Evolutionary conservation across 208 protist species (phyloP).

Genomic region (Borovskyia barvae): DNA sequence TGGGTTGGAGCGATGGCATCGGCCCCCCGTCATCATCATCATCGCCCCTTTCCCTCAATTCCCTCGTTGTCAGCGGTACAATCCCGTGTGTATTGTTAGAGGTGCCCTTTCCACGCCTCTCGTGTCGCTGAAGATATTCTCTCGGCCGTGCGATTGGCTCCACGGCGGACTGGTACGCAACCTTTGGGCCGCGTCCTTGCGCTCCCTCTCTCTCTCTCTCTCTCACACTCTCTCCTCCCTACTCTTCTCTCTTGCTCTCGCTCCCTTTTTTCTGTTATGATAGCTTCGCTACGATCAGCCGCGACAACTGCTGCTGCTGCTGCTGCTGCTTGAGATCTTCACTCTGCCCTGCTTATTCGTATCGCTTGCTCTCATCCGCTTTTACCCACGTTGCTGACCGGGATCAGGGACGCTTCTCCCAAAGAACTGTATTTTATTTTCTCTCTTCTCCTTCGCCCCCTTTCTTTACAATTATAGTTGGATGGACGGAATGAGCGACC

Average conservation of each 20-base stretch:
- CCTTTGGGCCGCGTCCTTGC: no score
- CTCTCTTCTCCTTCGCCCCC: background rate
- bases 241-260: background rate
- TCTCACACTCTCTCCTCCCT: background rate
- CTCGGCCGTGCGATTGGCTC: no score
- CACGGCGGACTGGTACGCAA: no score
- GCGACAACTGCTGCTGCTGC: no score
- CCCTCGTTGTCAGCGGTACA: no score
- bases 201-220: background rate
- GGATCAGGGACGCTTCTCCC: background rate
- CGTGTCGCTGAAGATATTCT: no score
- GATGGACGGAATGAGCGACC: constrained; percentile 28
- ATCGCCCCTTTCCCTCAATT: no score
- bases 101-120: no score
- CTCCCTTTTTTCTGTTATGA: background rate
- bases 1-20: no score
- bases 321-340: background rate
- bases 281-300: no score
- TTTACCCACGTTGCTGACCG: background rate
- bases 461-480: background rate
- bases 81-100: no score
- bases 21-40: no score
- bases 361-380: background rate
- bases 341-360: background rate
- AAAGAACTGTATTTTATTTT: background rate